Base-by-base conservation (phyloP, 345 rosid genomes). In the Salix arbutifolia region DNA sequence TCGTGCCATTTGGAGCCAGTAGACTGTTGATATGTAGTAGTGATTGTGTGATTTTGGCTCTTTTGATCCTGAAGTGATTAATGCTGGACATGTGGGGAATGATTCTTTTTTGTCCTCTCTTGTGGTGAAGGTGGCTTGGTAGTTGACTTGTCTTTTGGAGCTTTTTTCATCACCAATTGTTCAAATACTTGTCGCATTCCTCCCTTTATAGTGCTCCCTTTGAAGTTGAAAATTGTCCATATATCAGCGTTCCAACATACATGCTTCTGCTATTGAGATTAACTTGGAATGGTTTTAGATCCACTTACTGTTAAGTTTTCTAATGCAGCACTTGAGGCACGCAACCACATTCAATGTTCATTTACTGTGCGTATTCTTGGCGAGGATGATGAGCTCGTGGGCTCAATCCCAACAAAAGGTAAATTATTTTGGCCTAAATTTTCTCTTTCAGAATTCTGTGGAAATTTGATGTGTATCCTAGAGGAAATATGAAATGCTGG, bases 241-340 rank as follows among this genome's bases (percentile, higher is more conserved):
- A 10, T 35, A 33, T n/a, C 2, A 28, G 13, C 19, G 12, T 52
- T 56, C 31, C 28, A 35, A 13, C 48, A 19, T 28, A 35, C 23
- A 16, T 44, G 31, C 13, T 58, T 37, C 42, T 30, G 17, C 18
- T 73, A 46, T 46, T 46, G 52, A 46, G 52, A 46, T 46, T 16
- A 16, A 46, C 52, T 12, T 46, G 18, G 52, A 4, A 46, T 1
- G 52, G 52, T 46, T 46, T 46, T 46, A 3, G 52, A 46, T 46
- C 52, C 18, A 2, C 52, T 80, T 74, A 69, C 44, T 65, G 56
- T 69, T 50, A 17, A 53, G 65, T 74, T 18, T 74, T 44, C 66
- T 78, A 74, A 58, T 87, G 88, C 90, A 94, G 97, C 98, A 58
- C 81, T 82, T 68, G 97, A 93, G 86, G 99, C 97, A 52, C 79